phyloP scores from a whole-genome alignment of 345 rosid genomes.

The Salix exigua region DNA sequence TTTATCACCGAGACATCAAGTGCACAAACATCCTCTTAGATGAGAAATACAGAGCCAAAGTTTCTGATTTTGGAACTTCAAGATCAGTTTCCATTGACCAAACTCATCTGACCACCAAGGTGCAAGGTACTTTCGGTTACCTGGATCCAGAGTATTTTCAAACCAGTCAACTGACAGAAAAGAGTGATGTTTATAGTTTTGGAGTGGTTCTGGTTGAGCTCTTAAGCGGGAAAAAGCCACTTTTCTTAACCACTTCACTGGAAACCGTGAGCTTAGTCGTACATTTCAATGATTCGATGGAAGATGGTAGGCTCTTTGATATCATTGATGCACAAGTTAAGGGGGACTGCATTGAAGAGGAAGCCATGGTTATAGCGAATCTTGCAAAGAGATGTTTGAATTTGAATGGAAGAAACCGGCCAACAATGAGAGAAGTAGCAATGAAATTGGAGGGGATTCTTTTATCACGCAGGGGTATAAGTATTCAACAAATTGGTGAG shows the following conservation, averaged over 20 bases:
- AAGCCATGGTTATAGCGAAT: background rate
- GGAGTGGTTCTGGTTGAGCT: slow-evolving; percentile 23
- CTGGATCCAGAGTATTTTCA: slow-evolving; percentile 20
- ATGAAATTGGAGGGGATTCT: slow-evolving; percentile 8
- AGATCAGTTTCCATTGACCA: slow-evolving; percentile 12
- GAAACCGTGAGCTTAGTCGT: slow-evolving; percentile 13
- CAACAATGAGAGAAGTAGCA: slow-evolving; percentile 16
- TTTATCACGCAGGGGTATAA: too few species aligned
- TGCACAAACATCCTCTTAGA: slow-evolving; percentile 26
- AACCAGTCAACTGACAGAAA: slow-evolving; percentile 13
- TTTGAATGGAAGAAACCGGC: slow-evolving; percentile 1
- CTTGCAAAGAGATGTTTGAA: slow-evolving; percentile 9
- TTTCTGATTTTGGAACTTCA: slow-evolving; percentile 24
- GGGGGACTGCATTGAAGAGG: background rate
- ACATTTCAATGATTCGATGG: slow-evolving; percentile 8
- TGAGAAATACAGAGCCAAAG: slow-evolving; percentile 16
- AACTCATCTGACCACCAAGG: slow-evolving; percentile 24
- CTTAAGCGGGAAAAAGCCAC: slow-evolving; percentile 14
- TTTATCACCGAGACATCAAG: slow-evolving; percentile 17
- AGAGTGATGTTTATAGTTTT: slow-evolving; percentile 27
- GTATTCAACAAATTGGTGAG: too few species aligned
- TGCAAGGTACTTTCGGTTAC: slow-evolving; percentile 33
- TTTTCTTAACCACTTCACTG: slow-evolving; percentile 1
- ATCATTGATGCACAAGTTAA: background rate
- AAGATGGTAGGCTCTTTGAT: slow-evolving; percentile 2